These are phyloP conservation scores for Musa acuminata DNA, from an alignment of 176 grass and related monocot genomes.

Conservation along the genomic window DNA sequence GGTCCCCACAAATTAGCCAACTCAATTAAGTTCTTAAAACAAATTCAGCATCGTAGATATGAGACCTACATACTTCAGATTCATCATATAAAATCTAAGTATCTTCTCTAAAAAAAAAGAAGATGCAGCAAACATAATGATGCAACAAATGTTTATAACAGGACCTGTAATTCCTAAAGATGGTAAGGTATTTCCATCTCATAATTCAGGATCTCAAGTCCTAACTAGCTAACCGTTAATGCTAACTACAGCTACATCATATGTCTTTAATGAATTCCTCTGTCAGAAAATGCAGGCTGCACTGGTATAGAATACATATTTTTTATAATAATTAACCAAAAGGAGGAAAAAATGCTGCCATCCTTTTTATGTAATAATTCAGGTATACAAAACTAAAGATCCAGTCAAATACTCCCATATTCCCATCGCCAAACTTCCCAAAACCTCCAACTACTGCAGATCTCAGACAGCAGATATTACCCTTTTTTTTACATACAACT, in stretches of 20 bases:
- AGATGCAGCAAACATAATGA: not conserved
- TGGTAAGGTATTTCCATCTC: not conserved
- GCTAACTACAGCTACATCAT: slow-evolving; percentile 44
- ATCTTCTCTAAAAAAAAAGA: not conserved
- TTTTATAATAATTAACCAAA: too few relatives aligned
- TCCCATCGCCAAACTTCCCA: not conserved
- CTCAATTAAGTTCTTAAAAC: too few relatives aligned
- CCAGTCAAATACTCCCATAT: not conserved
- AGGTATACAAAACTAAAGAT: not conserved
- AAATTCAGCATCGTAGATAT: too few relatives aligned
- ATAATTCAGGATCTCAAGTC: not conserved
- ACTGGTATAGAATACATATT: too few relatives aligned
- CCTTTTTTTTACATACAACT: not conserved
- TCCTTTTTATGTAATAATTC: not conserved
- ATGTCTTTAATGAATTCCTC: slow-evolving; percentile 33
- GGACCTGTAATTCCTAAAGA: not conserved
- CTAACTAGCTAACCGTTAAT: not conserved
- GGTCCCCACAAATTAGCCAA: too few relatives aligned
- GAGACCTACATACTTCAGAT: not conserved
- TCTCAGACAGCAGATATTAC: not conserved
- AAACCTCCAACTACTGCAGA: not conserved
- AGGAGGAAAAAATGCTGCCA: not conserved
- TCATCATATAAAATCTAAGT: not conserved
- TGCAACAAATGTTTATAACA: not conserved
- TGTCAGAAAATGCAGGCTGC: too few relatives aligned